Percentiles rank a stretch among this genome's conserved stretches.
Evolutionary conservation across 371 early-diverging fungal species (phyloP).

Genomic region (Mortierella sp.): DNA sequence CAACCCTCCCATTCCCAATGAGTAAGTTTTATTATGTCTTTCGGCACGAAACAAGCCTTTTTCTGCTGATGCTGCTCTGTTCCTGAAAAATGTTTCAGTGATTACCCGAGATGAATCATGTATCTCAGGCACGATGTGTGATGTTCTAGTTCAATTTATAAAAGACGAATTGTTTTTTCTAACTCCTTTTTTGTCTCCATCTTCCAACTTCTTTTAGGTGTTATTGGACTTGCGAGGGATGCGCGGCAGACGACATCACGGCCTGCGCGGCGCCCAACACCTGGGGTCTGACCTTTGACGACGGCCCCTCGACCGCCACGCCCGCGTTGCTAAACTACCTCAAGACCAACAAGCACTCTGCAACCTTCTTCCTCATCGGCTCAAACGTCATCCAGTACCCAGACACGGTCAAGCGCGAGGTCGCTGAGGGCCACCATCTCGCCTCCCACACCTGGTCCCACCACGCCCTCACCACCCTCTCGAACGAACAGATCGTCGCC

Average conservation of each 20-base stretch:
- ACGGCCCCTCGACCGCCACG: slow-evolving; percentile 67
- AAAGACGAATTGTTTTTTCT: background rate
- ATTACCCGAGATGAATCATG: background rate
- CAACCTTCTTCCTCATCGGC: slow-evolving; percentile 73
- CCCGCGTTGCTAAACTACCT: slow-evolving; percentile 61
- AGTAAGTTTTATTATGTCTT: slow-evolving; percentile 35
- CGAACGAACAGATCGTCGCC: slow-evolving; percentile 75
- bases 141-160: no score
- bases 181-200: background rate
- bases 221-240: slow-evolving; percentile 29
- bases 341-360: slow-evolving; percentile 61
- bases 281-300: slow-evolving; percentile 73
- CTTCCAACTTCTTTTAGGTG: slow-evolving; percentile 2
- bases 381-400: slow-evolving; percentile 63
- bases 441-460: slow-evolving; percentile 69
- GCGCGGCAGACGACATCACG: slow-evolving; percentile 21
- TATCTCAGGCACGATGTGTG: no score
- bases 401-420: slow-evolving; percentile 59
- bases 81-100: no score
- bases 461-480: slow-evolving; percentile 67
- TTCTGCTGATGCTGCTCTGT: no score
- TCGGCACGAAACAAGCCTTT: no score
- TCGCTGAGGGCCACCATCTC: slow-evolving; percentile 52
- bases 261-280: slow-evolving; percentile 22
- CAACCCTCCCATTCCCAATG: slow-evolving; percentile 19